phyloP scores from a whole-genome alignment of 2,329 filamentous ascomycete species.

The Calonectria leucothoes region DNA sequence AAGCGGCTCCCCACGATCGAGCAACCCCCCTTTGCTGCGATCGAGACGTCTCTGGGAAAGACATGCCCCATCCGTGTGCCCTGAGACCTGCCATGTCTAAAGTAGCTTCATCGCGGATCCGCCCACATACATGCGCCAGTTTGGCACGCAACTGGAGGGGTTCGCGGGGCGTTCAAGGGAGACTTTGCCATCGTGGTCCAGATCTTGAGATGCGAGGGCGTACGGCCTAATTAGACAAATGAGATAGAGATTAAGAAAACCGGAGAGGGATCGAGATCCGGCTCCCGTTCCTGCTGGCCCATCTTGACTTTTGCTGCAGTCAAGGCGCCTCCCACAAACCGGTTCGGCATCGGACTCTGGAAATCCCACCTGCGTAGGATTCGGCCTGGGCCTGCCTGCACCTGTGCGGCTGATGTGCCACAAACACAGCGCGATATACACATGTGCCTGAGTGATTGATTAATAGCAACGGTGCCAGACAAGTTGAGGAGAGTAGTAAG shows the following conservation, averaged over 20 bases:
- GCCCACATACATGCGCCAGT: constrained; percentile 12
- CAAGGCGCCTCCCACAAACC: background rate
- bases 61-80: constrained; percentile 15
- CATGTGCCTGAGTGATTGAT: background rate
- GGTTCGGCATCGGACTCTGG: background rate
- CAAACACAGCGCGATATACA: background rate
- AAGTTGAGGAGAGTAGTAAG: background rate
- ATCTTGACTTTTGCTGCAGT: constrained; percentile 10
- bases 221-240: constrained; percentile 30
- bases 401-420: background rate
- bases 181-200: constrained; percentile 20
- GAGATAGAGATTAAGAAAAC: constrained; percentile 26
- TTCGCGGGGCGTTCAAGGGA: constrained; percentile 33
- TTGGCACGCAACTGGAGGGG: constrained; percentile 33
- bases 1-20: background rate
- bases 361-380: background rate
- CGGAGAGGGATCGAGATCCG: constrained; percentile 31
- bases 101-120: constrained; percentile 20
- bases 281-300: constrained; percentile 10
- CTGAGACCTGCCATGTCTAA: constrained; percentile 19
- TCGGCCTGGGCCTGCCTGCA: background rate
- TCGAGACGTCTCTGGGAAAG: background rate
- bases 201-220: constrained; percentile 32
- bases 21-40: background rate
- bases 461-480: background rate